Conservation (phyloP, 768 basidiomycete species). For the Mycena albidolilacea region DNA sequence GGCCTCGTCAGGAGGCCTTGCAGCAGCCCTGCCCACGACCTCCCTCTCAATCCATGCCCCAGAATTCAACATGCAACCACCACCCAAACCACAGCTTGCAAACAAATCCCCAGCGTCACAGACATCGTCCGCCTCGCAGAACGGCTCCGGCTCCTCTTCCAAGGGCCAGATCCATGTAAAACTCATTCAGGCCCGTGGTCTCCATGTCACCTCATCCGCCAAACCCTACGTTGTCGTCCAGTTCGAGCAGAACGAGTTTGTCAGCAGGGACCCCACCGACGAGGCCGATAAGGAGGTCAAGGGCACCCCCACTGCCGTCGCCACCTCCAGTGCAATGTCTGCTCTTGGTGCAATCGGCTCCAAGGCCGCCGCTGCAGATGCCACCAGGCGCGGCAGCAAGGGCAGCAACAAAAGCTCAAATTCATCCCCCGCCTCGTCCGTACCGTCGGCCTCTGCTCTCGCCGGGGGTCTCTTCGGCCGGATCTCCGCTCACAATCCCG, state of each 20-base stretch:
- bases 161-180: constrained; percentile 94
- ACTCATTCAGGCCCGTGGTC: constrained; percentile 90
- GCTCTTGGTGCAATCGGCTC: constrained; percentile 75
- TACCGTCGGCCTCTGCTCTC: constrained; percentile 48
- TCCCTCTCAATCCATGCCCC: constrained; percentile 88
- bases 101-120: constrained; percentile 56
- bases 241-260: constrained; percentile 99
- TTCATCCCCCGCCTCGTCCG: constrained; percentile 51
- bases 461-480: constrained; percentile 69
- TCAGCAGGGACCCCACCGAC: constrained; percentile 89
- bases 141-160: constrained; percentile 51
- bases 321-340: constrained; percentile 75
- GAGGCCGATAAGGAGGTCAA: constrained; percentile 92
- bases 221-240: constrained; percentile 96
- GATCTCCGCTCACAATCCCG: constrained; percentile 87
- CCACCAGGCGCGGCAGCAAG: constrained; percentile 53
- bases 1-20: constrained; percentile 55
- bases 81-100: constrained; percentile 58
- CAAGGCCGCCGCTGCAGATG: constrained; percentile 56
- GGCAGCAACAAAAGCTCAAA: constrained; percentile 60
- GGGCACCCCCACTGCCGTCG: constrained; percentile 78
- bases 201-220: constrained; percentile 80
- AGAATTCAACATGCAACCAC: constrained; percentile 84
- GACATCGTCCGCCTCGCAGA: constrained; percentile 57
- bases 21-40: constrained; percentile 68